A percentile compares a stretch with the other conserved stretches of the same genome.
These are phyloP conservation scores for Yarrowia osloensis DNA, from an alignment of 805 yeast genomes.

Conservation along the genomic window DNA sequence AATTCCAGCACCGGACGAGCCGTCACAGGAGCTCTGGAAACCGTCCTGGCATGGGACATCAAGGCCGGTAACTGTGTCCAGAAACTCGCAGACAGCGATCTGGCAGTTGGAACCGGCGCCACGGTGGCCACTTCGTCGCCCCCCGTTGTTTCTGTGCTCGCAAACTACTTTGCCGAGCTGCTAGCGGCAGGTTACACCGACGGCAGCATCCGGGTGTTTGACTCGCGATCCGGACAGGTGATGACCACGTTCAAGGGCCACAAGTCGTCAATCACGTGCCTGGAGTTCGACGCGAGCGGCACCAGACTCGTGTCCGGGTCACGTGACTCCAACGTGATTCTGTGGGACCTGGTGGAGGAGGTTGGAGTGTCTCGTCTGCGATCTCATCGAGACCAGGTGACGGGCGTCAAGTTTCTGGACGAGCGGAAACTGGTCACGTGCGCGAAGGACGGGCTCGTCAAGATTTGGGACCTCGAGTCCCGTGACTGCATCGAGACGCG, in stretches of 20 bases:
- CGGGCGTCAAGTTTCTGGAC: constrained; percentile 62
- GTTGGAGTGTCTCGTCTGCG: constrained; percentile 81
- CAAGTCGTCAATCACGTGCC: constrained; percentile 67
- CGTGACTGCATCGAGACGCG: constrained; percentile 94
- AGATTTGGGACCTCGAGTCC: constrained; percentile 88
- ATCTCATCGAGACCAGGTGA: constrained; percentile 87
- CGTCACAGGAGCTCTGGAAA: constrained; percentile 81
- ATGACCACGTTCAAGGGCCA: constrained; percentile 90
- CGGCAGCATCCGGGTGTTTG: constrained; percentile 92
- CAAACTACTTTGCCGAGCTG: constrained; percentile 62
- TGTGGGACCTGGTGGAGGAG: constrained; percentile 96
- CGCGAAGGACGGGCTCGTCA: constrained; percentile 87
- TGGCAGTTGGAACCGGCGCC: constrained; percentile 34
- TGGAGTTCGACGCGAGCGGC: constrained; percentile 76
- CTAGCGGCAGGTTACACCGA: constrained; percentile 89
- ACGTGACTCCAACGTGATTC: constrained; percentile 74
- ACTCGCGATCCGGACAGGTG: constrained; percentile 73
- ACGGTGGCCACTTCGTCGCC: constrained; percentile 69
- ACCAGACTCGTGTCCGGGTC: constrained; percentile 87
- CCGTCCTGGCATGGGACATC: constrained; percentile 84
- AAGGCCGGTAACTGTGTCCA: constrained; percentile 75
- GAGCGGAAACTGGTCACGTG: constrained; percentile 57
- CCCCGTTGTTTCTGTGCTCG: constrained; percentile 61
- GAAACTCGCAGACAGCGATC: constrained; percentile 38
- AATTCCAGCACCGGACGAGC: constrained; percentile 60